phyloP scores from a whole-genome alignment of 495 filamentous ascomycete species.

The Penicillium cataractarum region DNA sequence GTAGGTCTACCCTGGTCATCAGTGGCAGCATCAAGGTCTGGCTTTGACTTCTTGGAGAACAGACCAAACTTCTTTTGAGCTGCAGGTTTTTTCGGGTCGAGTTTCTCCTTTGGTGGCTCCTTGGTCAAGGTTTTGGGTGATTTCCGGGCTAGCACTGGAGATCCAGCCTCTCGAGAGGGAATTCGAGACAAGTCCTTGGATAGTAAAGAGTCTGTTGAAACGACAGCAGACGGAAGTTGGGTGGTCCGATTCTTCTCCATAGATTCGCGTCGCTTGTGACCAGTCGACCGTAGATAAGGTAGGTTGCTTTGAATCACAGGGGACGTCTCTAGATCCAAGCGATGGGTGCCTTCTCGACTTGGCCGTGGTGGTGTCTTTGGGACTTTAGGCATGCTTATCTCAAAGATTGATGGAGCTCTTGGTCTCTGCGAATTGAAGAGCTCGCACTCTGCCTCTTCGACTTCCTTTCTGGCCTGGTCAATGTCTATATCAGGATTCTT shows the following conservation, averaged over 20 bases:
- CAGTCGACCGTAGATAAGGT: constrained; percentile 42
- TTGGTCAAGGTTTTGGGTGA: constrained; percentile 34
- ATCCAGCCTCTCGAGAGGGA: constrained; percentile 45
- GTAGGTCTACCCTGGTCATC: constrained; percentile 56
- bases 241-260: constrained; percentile 33
- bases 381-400: constrained; percentile 8
- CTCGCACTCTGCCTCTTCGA: constrained; percentile 31
- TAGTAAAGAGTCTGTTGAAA: constrained; percentile 45
- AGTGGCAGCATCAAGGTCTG: constrained; percentile 54
- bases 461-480: constrained; percentile 28
- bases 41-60: constrained; percentile 74
- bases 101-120: constrained; percentile 26
- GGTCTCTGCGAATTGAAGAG: constrained; percentile 20
- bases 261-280: constrained; percentile 49
- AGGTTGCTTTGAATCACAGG: constrained; percentile 82
- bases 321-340: constrained; percentile 63
- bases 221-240: constrained; percentile 31
- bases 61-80: constrained; percentile 69
- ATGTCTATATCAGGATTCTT: constrained; percentile 27
- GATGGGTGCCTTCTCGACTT: constrained; percentile 78
- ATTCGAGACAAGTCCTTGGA: constrained; percentile 40
- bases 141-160: constrained; percentile 38
- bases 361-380: constrained; percentile 56
- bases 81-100: constrained; percentile 32
- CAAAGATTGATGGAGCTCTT: constrained; percentile 1